Conservation (phyloP, 306 rosid species). For the Quercus bicolor region DNA sequence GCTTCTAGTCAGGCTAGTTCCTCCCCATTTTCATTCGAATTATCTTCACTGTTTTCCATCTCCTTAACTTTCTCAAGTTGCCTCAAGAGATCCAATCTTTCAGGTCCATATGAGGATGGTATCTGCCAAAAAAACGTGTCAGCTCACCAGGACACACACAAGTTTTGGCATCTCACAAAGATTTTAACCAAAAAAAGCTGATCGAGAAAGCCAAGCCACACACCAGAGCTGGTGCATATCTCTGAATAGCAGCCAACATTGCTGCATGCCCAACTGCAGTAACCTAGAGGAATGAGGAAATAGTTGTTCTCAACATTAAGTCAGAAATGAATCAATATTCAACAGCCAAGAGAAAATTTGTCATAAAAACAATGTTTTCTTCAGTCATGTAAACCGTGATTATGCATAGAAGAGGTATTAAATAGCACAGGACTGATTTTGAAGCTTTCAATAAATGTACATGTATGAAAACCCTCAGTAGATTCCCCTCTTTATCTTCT, state of each 20-base stretch:
- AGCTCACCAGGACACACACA: background rate
- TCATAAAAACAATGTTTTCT: background rate
- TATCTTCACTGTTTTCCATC: constrained; percentile 52
- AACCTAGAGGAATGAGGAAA: constrained; percentile 50
- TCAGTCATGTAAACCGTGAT: constrained; percentile 2
- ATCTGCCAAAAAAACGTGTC: constrained; percentile 53
- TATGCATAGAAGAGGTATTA: constrained; percentile 1
- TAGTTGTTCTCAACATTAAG: constrained; percentile 26
- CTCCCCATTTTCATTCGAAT: constrained; percentile 46
- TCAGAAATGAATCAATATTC: constrained; percentile 3
- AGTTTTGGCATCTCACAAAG: constrained; percentile 9
- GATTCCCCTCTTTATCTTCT: background rate
- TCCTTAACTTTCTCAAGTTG: constrained; percentile 91
- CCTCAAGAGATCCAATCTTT: constrained; percentile 92
- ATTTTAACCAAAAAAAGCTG: background rate
- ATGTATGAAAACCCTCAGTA: background rate
- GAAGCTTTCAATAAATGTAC: background rate
- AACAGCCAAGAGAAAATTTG: background rate
- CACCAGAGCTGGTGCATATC: constrained; percentile 95
- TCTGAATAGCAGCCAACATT: constrained; percentile 95
- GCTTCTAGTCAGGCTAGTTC: constrained; percentile 47
- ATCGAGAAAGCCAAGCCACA: constrained; percentile 19
- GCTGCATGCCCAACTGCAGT: constrained; percentile 99
- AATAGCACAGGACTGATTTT: background rate
- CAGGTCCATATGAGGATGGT: constrained; percentile 91